Conservation (phyloP, 805 yeast species). For the Candida vartiovaarae region DNA sequence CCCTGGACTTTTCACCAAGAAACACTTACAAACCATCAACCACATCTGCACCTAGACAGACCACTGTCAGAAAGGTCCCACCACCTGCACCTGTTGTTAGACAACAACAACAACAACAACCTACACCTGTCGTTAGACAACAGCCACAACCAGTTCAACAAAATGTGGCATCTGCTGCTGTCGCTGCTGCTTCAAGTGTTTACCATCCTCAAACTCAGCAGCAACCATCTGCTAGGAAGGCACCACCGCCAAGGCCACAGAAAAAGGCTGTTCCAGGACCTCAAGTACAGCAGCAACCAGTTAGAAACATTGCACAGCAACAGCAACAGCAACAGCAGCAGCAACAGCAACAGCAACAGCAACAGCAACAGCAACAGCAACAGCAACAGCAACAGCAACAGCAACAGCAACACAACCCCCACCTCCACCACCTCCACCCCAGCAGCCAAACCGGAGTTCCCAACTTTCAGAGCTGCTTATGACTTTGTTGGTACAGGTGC, state of each 20-base stretch:
- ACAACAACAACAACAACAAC: slow-evolving; percentile 9
- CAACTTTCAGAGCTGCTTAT: slow-evolving; percentile 78
- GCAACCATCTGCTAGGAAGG: slow-evolving; percentile 20
- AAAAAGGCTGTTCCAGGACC: slow-evolving; percentile 25
- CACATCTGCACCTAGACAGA: not conserved
- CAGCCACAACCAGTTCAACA: slow-evolving; percentile 9
- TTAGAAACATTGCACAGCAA: not conserved
- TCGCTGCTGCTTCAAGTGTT: slow-evolving; percentile 34
- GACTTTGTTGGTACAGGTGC: slow-evolving; percentile 85
- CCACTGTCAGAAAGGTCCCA: slow-evolving; percentile 19
- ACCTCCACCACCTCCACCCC: slow-evolving; percentile 79
- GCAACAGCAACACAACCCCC: slow-evolving; percentile 40
- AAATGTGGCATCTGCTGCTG: slow-evolving; percentile 8
- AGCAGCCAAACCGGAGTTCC: slow-evolving; percentile 53
- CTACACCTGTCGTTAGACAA: slow-evolving; percentile 20
- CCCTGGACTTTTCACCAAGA: slow-evolving; percentile 25
- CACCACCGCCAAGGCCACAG: slow-evolving; percentile 23
- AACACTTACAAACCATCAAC: slow-evolving; percentile 10
- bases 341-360: slow-evolving; percentile 4
- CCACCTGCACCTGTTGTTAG: slow-evolving; percentile 24
- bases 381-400: slow-evolving; percentile 4
- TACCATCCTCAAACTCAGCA: slow-evolving; percentile 26
- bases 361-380: slow-evolving; percentile 3
- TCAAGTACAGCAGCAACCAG: slow-evolving; percentile 59
- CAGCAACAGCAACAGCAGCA: too few species aligned